Conservation (phyloP, 805 yeast genomes). For the Candida insectorum region DNA sequence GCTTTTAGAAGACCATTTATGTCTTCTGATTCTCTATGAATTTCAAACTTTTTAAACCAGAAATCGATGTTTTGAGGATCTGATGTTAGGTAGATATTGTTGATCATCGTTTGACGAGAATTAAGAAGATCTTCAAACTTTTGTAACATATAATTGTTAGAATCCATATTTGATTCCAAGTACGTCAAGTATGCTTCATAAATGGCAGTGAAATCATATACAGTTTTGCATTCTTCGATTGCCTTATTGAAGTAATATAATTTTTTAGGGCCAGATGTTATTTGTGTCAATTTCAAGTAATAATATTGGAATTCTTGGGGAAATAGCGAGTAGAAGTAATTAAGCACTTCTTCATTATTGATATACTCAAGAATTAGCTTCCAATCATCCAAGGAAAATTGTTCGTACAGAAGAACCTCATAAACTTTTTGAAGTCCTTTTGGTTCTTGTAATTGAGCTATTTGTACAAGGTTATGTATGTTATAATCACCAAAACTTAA, state of each 20-base stretch:
- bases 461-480: constrained; percentile 5
- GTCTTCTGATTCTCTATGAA: constrained; percentile 29
- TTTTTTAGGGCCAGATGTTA: constrained; percentile 22
- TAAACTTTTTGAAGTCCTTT: neutral
- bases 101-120: constrained; percentile 55
- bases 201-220: constrained; percentile 59
- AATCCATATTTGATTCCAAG: constrained; percentile 3
- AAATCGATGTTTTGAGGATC: constrained; percentile 56
- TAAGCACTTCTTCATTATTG: constrained; percentile 10
- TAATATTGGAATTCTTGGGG: constrained; percentile 60
- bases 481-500: constrained; percentile 9
- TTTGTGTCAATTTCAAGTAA: constrained; percentile 40
- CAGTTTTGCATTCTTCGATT: constrained; percentile 42
- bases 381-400: constrained; percentile 18
- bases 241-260: constrained; percentile 46
- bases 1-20: constrained; percentile 45
- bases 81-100: constrained; percentile 64
- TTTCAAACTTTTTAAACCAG: constrained; percentile 65
- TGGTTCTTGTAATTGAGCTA: constrained; percentile 1
- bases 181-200: constrained; percentile 49
- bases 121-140: constrained; percentile 54
- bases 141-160: constrained; percentile 27
- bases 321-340: constrained; percentile 26
- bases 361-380: constrained; percentile 18
- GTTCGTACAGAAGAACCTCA: neutral